Evolutionary conservation across 768 basidiomycete genomes (phyloP).

Genomic region (Leucosporidium scottii): DNA sequence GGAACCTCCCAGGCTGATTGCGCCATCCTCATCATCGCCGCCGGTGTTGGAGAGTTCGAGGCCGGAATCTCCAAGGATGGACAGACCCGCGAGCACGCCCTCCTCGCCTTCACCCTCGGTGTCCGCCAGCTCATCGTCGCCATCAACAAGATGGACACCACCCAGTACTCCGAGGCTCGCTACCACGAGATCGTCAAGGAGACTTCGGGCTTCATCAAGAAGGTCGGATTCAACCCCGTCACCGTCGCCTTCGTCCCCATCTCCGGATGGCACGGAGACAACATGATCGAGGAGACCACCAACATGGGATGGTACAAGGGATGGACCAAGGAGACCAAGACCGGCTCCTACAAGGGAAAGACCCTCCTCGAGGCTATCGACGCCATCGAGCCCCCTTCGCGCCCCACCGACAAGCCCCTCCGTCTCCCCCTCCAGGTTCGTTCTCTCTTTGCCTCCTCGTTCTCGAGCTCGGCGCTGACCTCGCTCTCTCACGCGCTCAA

Average conservation of each 20-base stretch:
- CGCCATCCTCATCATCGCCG: constrained; percentile 98
- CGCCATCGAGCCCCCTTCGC: constrained; percentile 92
- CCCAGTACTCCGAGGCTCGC: constrained; percentile 98
- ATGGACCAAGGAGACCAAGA: constrained; percentile 95
- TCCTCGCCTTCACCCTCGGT: constrained; percentile 94
- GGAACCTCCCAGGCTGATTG: constrained; percentile 99
- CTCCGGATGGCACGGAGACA: constrained; percentile 99
- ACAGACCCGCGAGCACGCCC: constrained; percentile 99
- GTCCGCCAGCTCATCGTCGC: constrained; percentile 99
- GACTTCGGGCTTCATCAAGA: constrained; percentile 48
- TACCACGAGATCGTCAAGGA: constrained; percentile 67
- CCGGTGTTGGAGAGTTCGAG: constrained; percentile 99
- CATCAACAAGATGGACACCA: constrained; percentile 99
- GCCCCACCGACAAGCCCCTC: constrained; percentile 99
- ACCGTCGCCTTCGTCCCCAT: constrained; percentile 96
- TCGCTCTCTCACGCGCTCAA: constrained; percentile 53
- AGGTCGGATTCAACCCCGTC: constrained; percentile 99
- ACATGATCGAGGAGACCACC: constrained; percentile 98
- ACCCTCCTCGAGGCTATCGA: constrained; percentile 99
- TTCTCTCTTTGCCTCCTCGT: neutral
- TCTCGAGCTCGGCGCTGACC: neutral
- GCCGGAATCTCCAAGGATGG: constrained; percentile 99
- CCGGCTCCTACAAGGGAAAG: constrained; percentile 90
- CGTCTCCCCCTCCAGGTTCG: constrained; percentile 54
- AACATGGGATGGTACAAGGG: constrained; percentile 99